phyloP scores from a whole-genome alignment of 108 stramenopile species.

The Pseudonitzschia delicatissima region DNA sequence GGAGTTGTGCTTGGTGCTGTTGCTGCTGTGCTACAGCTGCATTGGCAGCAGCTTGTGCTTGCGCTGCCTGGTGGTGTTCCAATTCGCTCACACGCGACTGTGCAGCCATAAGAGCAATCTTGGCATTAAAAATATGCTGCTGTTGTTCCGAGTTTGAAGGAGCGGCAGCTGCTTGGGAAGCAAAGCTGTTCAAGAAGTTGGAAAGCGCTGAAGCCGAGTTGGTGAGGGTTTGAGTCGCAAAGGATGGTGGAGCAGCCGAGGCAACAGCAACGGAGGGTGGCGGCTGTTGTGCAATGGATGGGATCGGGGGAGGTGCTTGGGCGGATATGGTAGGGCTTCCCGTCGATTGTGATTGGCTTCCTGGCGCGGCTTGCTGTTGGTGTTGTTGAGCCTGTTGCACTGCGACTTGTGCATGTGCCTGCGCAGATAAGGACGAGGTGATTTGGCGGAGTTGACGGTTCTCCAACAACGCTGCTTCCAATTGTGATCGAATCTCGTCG shows the following conservation, averaged over 20 bases:
- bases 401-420: not conserved
- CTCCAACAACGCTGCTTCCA: constrained; percentile 32
- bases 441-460: constrained; percentile 33
- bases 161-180: not conserved
- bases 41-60: not conserved
- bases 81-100: constrained; percentile 9
- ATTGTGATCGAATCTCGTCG: constrained; percentile 38
- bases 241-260: not conserved
- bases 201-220: not conserved
- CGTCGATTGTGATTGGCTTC: not conserved
- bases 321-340: not conserved
- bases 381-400: not conserved
- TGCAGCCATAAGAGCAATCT: constrained; percentile 12
- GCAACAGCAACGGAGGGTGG: not conserved
- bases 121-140: constrained; percentile 8
- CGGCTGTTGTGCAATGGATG: not conserved
- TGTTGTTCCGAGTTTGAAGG: not conserved
- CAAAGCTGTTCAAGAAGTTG: not conserved
- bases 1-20: not conserved
- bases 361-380: not conserved
- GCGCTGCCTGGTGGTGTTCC: constrained; percentile 3
- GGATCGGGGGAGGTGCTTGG: not conserved
- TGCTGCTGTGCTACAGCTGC: not conserved
- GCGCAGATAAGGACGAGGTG: not conserved
- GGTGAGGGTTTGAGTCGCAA: too few species aligned